Base-by-base conservation (phyloP, 139 green algal species). In the Coelastrella sp. region DNA sequence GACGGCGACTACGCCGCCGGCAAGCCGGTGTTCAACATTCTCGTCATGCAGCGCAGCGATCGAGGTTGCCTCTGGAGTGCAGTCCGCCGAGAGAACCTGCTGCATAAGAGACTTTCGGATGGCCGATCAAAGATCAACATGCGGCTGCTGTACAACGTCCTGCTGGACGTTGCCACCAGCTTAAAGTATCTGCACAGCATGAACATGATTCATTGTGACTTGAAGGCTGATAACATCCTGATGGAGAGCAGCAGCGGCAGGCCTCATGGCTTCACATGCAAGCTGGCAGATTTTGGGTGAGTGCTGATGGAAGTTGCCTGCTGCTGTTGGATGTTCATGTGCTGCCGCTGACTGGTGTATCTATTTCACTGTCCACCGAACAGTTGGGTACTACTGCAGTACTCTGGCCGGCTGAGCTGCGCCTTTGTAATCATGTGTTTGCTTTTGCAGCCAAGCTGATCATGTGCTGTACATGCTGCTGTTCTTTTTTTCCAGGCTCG, bases 151-250 rank as follows among this genome's bases (percentile, higher is more conserved):
- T 53, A 37, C 48, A 66, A 53, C 50, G 51, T 82, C 25, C 74
- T 82, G 48, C 57, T 84, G 23, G 79, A 89, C 30, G 69, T 89
- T 0, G 85, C 85, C 1, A 71, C 78, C 68, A 83, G 79, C 30
- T 83, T 84, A 68, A 69, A 80, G 50, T 86, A 86, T 68, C 71
- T 87, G 37, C 85, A 89, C 78, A 83, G 79, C 23, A 30, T 86
- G 67, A 51, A 50, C 43, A 81, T 86, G 32, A 72, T 78, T 25
- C 85, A 86, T 50, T 60, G 78, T 21, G 86, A 89, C 62, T 53
- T 89, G 5, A 87, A 85, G 59, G 85, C 57, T 3, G 74, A 82
- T 15, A 82, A 82, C 8, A 25, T 82, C 17, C 35, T 82, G 27
- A 60, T 82, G 74, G 21, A 48, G 51, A 82, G 74, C 19, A 60